Base-by-base conservation (phyloP, 495 filamentous ascomycete species). In the Tuber umbilicatum region DNA sequence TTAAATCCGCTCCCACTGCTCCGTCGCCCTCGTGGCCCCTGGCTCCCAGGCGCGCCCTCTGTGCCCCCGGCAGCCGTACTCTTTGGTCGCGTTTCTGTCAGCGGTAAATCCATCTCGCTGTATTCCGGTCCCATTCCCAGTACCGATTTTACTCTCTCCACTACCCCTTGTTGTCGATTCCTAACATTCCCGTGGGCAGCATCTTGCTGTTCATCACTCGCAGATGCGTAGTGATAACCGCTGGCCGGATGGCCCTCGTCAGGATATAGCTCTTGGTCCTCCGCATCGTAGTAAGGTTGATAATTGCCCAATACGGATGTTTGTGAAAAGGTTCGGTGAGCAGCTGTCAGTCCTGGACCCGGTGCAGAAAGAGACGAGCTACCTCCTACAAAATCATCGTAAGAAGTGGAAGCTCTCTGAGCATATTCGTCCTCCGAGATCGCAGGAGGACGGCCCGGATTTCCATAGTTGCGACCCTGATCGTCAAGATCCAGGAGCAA, bases 81-180 rank as follows among this genome's bases (percentile, higher is more conserved):
- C 75, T 86, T 84, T 47, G 86, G 87, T 64, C 91, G 88, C 31
- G 91, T 84, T 78, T 97, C 94, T 31, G 93, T 98, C 80, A 99
- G 85, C 21, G 96, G 96, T 50, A 98, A 87, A 80, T 99, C 94
- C 96, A 99, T 98, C 83, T 97, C 96, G 70, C 93, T 96, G 84
- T 98, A 97, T 68, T 95, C 90, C 71, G 92, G 90, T 17, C 88
- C 90, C 92, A 97, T 96, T 69, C 95, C 95, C 72, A 98, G 85
- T 89, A 92, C 93, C 84, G 90, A 91, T 84, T 96, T 98, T 17
- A 92, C 92, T 78, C 87, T 89, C 19, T 94, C 96, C 81, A 96
- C 86, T 45, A 97, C 93, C 75, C 95, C 94, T 70, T 94, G 94
- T 78, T 97, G 97, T 72, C 96, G 87, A 79, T 93, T 90, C 79